A percentile compares a stretch with the other conserved stretches of the same genome.
phyloP scores from a whole-genome alignment of 2,329 filamentous ascomycete genomes.

The Ascochyta clinopodiicola region DNA sequence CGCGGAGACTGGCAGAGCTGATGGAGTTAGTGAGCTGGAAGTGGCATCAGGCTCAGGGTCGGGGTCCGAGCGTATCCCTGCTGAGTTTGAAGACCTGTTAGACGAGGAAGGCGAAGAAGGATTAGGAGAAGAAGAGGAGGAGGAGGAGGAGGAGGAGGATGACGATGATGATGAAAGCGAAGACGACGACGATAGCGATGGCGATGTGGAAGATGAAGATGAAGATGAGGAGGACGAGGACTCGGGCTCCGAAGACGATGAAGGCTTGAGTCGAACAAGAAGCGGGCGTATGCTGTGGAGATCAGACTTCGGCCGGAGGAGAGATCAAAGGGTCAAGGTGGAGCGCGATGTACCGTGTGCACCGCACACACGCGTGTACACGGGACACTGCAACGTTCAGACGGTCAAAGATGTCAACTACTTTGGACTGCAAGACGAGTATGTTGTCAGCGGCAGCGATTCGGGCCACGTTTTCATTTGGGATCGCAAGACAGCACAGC shows the following conservation, averaged over 20 bases:
- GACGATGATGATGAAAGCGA: conserved; percentile 39
- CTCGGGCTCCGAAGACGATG: conserved; percentile 41
- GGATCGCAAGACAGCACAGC: conserved; percentile 66
- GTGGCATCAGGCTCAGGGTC: conserved; percentile 5
- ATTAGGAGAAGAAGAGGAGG: conserved; percentile 1
- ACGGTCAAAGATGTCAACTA: conserved; percentile 75
- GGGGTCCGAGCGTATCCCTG: not conserved
- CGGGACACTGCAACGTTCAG: conserved; percentile 70
- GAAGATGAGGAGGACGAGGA: conserved; percentile 32
- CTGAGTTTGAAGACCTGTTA: conserved; percentile 15
- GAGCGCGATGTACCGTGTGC: conserved; percentile 62
- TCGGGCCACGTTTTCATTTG: conserved; percentile 73
- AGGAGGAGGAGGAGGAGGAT: conserved; percentile 23
- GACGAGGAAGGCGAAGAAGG: conserved; percentile 44
- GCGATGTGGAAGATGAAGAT: conserved; percentile 43
- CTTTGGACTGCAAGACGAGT: conserved; percentile 71
- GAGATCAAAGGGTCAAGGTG: conserved; percentile 56
- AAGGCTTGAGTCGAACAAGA: conserved; percentile 44
- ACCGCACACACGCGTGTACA: conserved; percentile 64
- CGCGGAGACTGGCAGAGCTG: conserved; percentile 32
- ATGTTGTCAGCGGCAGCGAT: conserved; percentile 71
- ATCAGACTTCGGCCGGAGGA: conserved; percentile 57
- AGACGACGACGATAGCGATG: conserved; percentile 34
- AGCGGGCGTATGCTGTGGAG: conserved; percentile 54
- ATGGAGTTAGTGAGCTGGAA: conserved; percentile 18